phyloP scores from a whole-genome alignment of 2,329 filamentous ascomycete species.

The Aspergillus cejpii region DNA sequence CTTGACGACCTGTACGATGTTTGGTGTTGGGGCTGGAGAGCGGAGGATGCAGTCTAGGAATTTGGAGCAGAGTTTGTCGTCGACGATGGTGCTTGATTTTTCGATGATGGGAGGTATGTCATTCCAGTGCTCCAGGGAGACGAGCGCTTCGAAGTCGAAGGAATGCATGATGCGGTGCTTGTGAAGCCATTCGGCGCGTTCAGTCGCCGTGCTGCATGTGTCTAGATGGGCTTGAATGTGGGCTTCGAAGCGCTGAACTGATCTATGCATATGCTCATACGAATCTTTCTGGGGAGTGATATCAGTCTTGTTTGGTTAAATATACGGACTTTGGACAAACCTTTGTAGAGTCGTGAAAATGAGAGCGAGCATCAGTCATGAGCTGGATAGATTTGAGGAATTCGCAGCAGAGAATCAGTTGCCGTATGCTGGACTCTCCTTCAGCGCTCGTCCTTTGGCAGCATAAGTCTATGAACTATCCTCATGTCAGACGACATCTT shows the following conservation, averaged over 20 bases:
- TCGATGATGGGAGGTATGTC: slow-evolving; percentile 56
- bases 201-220: slow-evolving; percentile 39
- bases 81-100: slow-evolving; percentile 21
- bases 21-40: slow-evolving; percentile 41
- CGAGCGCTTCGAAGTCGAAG: slow-evolving; percentile 72
- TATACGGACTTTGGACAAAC: slow-evolving; percentile 19
- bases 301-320: slow-evolving; percentile 1
- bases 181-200: slow-evolving; percentile 48
- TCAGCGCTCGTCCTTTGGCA: slow-evolving; percentile 16
- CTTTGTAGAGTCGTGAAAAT: slow-evolving; percentile 36
- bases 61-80: slow-evolving; percentile 50
- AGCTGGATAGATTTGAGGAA: slow-evolving; percentile 54
- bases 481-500: slow-evolving; percentile 29
- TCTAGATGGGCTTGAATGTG: slow-evolving; percentile 37
- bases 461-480: slow-evolving; percentile 39
- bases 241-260: slow-evolving; percentile 54
- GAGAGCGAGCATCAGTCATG: slow-evolving; percentile 44
- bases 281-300: slow-evolving; percentile 46
- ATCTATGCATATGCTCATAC: slow-evolving; percentile 56
- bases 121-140: slow-evolving; percentile 62
- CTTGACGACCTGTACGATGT: slow-evolving; percentile 31
- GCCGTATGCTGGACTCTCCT: slow-evolving; percentile 43
- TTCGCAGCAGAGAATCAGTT: slow-evolving; percentile 62
- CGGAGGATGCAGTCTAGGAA: slow-evolving; percentile 61
- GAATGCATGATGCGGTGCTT: slow-evolving; percentile 63